These are phyloP conservation scores for Fusarium buharicum DNA, from an alignment of 2,329 filamentous ascomycete genomes.

Conservation along the genomic window DNA sequence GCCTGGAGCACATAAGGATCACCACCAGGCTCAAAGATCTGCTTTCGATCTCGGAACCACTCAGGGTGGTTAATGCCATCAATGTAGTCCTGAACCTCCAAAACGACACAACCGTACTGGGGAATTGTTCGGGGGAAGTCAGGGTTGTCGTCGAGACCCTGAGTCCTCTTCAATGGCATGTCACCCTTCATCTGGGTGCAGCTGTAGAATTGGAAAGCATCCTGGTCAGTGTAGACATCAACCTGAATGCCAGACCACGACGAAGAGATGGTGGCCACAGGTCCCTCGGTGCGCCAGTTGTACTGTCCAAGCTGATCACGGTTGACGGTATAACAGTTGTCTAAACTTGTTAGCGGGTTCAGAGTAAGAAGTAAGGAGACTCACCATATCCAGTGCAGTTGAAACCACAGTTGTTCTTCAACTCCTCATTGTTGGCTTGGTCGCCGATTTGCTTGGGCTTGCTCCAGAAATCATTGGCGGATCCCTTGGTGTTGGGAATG, in stretches of 20 bases:
- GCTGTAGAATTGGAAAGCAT: constrained; percentile 87
- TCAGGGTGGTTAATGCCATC: constrained; percentile 92
- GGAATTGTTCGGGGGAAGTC: constrained; percentile 71
- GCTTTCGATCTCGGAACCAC: constrained; percentile 76
- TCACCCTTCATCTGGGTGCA: constrained; percentile 81
- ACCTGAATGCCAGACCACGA: constrained; percentile 84
- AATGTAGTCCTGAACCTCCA: constrained; percentile 95
- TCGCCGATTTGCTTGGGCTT: constrained; percentile 81
- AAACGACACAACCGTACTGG: constrained; percentile 85
- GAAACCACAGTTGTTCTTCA: constrained; percentile 79
- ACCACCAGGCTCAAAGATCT: constrained; percentile 68
- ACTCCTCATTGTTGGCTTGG: constrained; percentile 69
- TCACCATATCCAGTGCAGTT: constrained; percentile 87
- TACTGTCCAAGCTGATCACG: constrained; percentile 66
- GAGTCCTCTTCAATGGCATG: constrained; percentile 74
- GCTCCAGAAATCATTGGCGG: constrained; percentile 85
- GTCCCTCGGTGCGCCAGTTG: constrained; percentile 70
- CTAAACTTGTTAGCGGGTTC: constrained; percentile 47
- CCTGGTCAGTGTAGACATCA: constrained; percentile 84
- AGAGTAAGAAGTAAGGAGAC: constrained; percentile 12
- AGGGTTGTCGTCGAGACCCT: constrained; percentile 68
- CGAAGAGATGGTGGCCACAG: constrained; percentile 74
- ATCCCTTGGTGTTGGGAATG: constrained; percentile 71
- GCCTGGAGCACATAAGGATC: constrained; percentile 71
- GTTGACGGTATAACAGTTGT: constrained; percentile 76